phyloP scores from a whole-genome alignment of 768 basidiomycete genomes.

The Calocera viscosa region DNA sequence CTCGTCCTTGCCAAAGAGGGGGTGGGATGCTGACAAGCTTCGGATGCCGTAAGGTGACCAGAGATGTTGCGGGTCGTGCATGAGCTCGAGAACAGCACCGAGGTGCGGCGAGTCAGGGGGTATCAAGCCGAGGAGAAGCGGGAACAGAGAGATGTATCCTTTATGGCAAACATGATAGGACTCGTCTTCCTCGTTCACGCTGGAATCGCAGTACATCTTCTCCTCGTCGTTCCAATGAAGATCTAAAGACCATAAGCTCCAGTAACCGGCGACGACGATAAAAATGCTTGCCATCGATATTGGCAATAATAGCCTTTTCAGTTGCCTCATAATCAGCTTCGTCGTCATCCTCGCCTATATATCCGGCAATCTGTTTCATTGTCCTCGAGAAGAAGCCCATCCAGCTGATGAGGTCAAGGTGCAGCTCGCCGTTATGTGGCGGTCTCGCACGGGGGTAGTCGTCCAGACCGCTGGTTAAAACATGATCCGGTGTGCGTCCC shows the following conservation, averaged over 20 bases:
- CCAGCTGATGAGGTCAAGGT: conserved; percentile 89
- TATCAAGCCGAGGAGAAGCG: conserved; percentile 73
- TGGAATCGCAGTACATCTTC: conserved; percentile 87
- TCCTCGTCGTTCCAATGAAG: conserved; percentile 84
- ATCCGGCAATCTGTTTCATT: conserved; percentile 81
- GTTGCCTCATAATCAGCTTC: conserved; percentile 60
- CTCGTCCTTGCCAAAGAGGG: conserved; percentile 83
- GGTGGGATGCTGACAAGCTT: conserved; percentile 74
- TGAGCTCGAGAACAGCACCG: conserved; percentile 63
- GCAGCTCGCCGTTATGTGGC: conserved; percentile 82
- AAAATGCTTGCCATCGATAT: conserved; percentile 58
- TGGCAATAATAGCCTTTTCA: conserved; percentile 66
- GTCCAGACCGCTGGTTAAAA: conserved; percentile 90
- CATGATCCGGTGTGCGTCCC: conserved; percentile 71
- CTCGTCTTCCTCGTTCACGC: conserved; percentile 85
- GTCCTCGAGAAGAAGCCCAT: conserved; percentile 92
- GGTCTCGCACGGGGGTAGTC: conserved; percentile 79
- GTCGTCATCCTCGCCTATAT: conserved; percentile 77
- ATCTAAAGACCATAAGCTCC: conserved; percentile 37
- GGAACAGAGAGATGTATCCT: conserved; percentile 91
- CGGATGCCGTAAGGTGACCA: conserved; percentile 89
- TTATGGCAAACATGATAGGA: conserved; percentile 81
- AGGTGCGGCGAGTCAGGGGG: conserved; percentile 66
- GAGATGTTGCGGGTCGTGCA: conserved; percentile 68
- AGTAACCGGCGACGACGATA: not conserved